A percentile compares a stretch with the other conserved stretches of the same genome.
These are phyloP conservation scores for Cucurbita ficifolia DNA, from an alignment of 306 rosid species.

Conservation along the genomic window DNA sequence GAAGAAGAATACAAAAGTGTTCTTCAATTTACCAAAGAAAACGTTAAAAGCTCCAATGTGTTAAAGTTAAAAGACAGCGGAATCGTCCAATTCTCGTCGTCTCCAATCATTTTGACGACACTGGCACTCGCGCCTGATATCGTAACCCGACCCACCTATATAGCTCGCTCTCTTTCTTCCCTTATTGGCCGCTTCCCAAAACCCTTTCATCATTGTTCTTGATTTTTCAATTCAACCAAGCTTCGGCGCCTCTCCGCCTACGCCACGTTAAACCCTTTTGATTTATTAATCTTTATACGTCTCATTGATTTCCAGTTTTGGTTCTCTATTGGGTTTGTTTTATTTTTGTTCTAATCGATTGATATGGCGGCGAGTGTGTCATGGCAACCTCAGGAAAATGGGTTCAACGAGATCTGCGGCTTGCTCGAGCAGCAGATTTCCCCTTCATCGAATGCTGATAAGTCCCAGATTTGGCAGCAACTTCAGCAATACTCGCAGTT, in stretches of 20 bases:
- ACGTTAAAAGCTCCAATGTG: neutral
- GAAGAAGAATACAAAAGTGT: neutral
- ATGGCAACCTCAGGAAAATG: conserved; percentile 93
- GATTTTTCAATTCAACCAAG: neutral
- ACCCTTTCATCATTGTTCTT: neutral
- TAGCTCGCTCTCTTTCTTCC: neutral
- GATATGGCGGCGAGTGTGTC: conserved; percentile 51
- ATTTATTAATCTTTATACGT: neutral
- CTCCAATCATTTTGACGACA: conserved; percentile 8
- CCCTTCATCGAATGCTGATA: conserved; percentile 58
- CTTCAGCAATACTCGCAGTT: conserved; percentile 78
- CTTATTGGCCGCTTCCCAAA: neutral
- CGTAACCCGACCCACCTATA: conserved; percentile 5
- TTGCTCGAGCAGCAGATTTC: conserved; percentile 95
- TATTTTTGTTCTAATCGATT: conserved; percentile 3
- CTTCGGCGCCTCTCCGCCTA: neutral
- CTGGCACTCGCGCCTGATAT: conserved; percentile 2
- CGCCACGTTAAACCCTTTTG: neutral
- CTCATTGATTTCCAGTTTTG: neutral
- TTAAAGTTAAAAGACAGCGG: neutral
- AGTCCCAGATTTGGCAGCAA: conserved; percentile 97
- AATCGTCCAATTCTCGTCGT: conserved; percentile 2
- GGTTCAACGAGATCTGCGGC: conserved; percentile 86
- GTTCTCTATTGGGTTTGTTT: neutral
- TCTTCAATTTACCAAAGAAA: neutral